Evolutionary conservation across 208 protist genomes (phyloP), one percentile per base, ranked within the genome.

Genomic region (Acanthamoeba healyi): DNA sequence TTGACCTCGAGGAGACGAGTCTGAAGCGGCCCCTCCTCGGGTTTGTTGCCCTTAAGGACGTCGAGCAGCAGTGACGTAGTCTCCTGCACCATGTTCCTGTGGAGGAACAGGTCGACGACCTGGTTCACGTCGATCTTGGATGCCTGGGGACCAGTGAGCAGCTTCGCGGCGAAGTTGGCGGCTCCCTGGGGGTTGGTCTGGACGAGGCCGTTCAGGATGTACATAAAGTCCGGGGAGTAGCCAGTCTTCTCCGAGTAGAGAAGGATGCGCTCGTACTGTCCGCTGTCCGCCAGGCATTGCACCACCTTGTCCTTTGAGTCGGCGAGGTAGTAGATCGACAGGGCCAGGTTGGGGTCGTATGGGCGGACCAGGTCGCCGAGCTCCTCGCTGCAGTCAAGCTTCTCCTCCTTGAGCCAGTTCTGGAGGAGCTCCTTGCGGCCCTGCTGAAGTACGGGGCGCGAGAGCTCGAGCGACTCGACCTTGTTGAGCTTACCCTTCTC

Each of bases 1-100:
- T 99, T 99, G 94, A 99, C 99, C 97, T 99, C 99, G 15, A 99
- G 97, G 56, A 99, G 97, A 92, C 99, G 99, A 15, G 99, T 99
- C 97, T 99, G 99, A 10, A 99, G 97, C 38, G 96, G 96, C 22
- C 97, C 99, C 70, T 98, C 97, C 95, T 98, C 98, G 77, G 97
- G 96, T 94, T 97, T 97, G 95, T 99, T 97, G 44, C 98, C 97
- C 92, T 98, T 98, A 46, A 99, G 97, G 22, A 99, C 98, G 61
- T 99, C 99, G 46, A 99, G 97, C 38, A 99, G 96, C 95, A 99
- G 99, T 56, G 98, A 97, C 9, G 99, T 99, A 26, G 98, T 98
- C 94, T 99, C 98, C 95, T 99, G 98, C 74, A 99, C 97, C 82
- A 99, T 97, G 95, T 99, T 99, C 32, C 95, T 95, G 26, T 98